Base-by-base conservation (phyloP, 1,284 basidiomycete genomes). In the Trametes sp. region DNA sequence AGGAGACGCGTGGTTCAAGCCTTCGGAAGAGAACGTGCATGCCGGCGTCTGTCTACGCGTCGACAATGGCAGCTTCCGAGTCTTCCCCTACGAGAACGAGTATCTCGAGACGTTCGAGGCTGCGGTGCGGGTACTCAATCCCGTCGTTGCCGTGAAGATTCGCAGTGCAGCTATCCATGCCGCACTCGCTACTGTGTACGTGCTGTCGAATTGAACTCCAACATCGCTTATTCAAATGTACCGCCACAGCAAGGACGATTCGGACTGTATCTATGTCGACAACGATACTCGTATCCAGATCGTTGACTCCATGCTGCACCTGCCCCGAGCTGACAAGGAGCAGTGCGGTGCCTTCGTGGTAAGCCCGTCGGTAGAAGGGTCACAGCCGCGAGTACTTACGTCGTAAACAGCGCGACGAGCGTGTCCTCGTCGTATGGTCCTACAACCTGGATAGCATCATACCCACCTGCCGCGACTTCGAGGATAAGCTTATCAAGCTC, bases 291-390 rank as follows among this genome's bases (percentile, higher is more conserved):
- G 87, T 5, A 90, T 90, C 59, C 88, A 90, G 74, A 84, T 90
- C 55, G 71, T 90, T 14, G 86, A 90, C 59, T 83, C 80, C 26
- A 87, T 93, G 72, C 73, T 75, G 49, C 80, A 85, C 64, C 80
- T 94, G 4, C 85, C 87, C 5, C 80, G 82, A 24, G 92, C 91
- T 1, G 86, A 93, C 72, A 93, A 92, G 76, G 90, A 93, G 68
- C 92, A 94, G 71, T 90, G 90, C 64, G 92, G 87, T n/a, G 92
- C 92, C 23, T 94, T 95, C 76, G 84, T 94, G 62, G 88, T 89
- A 69, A 68, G 83, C 79, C 44, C 29, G 46, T 24, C n/a, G n/a
- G n/a, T n/a, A n/a, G n/a, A n/a, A n/a, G n/a, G n/a, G n/a, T n/a
- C n/a, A n/a, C n/a, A n/a, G n/a, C n/a, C n/a, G n/a, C n/a, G n/a